These are phyloP conservation scores for Epichloe baconii DNA, from an alignment of 2,329 filamentous ascomycete species.

Conservation along the genomic window DNA sequence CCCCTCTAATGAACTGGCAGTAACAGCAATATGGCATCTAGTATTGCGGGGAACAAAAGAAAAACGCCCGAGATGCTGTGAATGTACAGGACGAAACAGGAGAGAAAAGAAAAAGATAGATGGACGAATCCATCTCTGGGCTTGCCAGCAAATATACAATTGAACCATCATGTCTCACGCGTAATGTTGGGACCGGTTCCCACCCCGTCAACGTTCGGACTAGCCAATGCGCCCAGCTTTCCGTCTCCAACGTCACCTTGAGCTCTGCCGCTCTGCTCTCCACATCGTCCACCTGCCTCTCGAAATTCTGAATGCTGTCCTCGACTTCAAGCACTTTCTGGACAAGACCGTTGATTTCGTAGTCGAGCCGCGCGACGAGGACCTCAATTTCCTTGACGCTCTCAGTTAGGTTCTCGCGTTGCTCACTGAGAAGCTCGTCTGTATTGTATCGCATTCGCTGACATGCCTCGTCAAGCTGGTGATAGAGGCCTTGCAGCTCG, in stretches of 20 bases:
- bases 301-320: constrained; percentile 67
- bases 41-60: background rate
- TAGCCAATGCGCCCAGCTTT: constrained; percentile 53
- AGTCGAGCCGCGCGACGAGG: constrained; percentile 75
- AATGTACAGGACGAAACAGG: background rate
- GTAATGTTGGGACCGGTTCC: constrained; percentile 46
- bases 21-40: background rate
- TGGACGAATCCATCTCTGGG: too few species aligned
- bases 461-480: constrained; percentile 57
- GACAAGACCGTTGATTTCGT: constrained; percentile 72
- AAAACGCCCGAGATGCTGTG: background rate
- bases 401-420: constrained; percentile 56
- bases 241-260: constrained; percentile 47
- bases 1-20: background rate
- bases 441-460: constrained; percentile 53
- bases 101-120: background rate
- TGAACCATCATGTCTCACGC: constrained; percentile 12
- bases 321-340: constrained; percentile 80
- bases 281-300: constrained; percentile 60
- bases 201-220: constrained; percentile 46
- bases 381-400: constrained; percentile 67
- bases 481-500: constrained; percentile 53
- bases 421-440: constrained; percentile 54
- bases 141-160: background rate
- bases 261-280: constrained; percentile 52